These are phyloP conservation scores for Scenedesmus sp. DNA, from an alignment of 163 green algal species.

Conservation along the genomic window DNA sequence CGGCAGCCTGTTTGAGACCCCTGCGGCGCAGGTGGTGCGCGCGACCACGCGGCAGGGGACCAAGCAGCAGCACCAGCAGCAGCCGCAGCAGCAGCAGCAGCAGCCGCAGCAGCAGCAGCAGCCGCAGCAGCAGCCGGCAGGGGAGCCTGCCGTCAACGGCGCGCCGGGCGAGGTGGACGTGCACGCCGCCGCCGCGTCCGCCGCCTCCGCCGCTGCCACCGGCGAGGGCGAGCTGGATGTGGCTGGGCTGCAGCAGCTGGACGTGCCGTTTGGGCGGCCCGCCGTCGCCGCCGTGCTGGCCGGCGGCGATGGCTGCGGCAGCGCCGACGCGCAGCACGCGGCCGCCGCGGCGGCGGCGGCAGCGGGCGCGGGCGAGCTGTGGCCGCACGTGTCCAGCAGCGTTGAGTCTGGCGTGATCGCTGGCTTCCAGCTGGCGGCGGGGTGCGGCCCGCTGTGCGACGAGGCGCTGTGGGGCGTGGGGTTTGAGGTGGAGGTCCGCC, in stretches of 20 bases:
- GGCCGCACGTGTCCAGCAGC: constrained; percentile 52
- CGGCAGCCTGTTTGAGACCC: constrained; percentile 62
- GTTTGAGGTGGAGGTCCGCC: constrained; percentile 84
- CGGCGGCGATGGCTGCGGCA: background rate
- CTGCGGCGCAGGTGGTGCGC: constrained; percentile 42
- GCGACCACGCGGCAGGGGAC: constrained; percentile 28
- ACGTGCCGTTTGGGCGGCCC: background rate
- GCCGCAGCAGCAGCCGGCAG: background rate
- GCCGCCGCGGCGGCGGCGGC: background rate
- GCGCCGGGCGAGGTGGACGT: no score
- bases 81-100: constrained; percentile 28
- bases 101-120: constrained; percentile 10
- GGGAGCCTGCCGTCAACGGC: no score
- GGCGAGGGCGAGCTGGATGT: no score
- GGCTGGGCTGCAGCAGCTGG: background rate
- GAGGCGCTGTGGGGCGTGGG: constrained; percentile 94
- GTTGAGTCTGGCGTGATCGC: constrained; percentile 62
- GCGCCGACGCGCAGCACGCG: background rate
- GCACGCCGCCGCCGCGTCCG: background rate
- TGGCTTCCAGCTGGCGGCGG: constrained; percentile 91
- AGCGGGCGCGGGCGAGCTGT: constrained; percentile 2
- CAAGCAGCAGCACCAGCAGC: constrained; percentile 26
- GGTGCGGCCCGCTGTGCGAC: constrained; percentile 92
- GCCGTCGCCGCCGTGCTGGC: background rate
- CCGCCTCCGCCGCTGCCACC: constrained; percentile 30